phyloP scores from a whole-genome alignment of 805 yeast species.

The Priceomyces haplophilus region DNA sequence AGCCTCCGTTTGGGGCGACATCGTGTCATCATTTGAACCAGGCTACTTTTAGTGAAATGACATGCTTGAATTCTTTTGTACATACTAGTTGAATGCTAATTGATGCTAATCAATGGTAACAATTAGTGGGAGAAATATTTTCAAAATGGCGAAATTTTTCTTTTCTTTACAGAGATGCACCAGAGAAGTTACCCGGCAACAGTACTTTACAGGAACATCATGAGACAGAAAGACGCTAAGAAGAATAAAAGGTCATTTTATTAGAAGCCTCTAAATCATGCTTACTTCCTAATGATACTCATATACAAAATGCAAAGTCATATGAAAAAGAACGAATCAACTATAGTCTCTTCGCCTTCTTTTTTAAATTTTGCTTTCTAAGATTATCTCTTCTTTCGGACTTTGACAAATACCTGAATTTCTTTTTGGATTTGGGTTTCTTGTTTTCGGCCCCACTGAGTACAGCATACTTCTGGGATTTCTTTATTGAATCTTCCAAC shows the following conservation, averaged over 20 bases:
- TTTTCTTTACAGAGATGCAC: not conserved
- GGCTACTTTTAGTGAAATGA: not conserved
- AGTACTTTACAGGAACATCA: not conserved
- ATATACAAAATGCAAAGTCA: not conserved
- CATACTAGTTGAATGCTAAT: not conserved
- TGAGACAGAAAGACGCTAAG: no score
- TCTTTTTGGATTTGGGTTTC: slow-evolving; percentile 36
- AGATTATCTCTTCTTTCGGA: slow-evolving; percentile 60
- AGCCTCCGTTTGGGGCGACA: slow-evolving; percentile 78
- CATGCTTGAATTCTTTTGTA: not conserved
- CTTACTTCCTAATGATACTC: no score
- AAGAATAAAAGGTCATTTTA: no score
- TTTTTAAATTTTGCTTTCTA: slow-evolving; percentile 32
- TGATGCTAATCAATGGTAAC: no score
- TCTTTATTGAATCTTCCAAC: slow-evolving; percentile 65
- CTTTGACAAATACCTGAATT: slow-evolving; percentile 85
- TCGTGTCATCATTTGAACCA: slow-evolving; percentile 51
- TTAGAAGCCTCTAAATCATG: no score
- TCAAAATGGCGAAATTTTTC: not conserved
- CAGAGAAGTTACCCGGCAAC: not conserved
- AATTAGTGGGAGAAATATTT: not conserved
- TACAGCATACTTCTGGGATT: slow-evolving; percentile 83
- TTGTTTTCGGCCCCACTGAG: slow-evolving; percentile 49
- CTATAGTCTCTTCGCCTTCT: slow-evolving; percentile 5
- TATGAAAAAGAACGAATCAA: not conserved